phyloP scores from a whole-genome alignment of 495 filamentous ascomycete species.

The Jackrogersella multiformis region DNA sequence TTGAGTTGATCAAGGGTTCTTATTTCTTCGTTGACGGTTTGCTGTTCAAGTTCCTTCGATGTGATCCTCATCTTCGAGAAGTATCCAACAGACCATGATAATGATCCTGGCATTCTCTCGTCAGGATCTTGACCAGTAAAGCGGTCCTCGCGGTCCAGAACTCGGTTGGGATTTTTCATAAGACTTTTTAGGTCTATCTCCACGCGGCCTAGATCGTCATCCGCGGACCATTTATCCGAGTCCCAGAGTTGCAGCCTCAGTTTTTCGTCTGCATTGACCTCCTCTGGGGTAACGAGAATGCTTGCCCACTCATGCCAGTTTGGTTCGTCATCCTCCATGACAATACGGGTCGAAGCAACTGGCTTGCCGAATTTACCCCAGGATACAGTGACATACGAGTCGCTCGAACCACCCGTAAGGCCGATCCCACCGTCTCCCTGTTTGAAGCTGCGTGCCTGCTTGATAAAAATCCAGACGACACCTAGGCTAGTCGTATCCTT shows the following conservation, averaged over 20 bases:
- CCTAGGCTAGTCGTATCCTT: conserved; percentile 72
- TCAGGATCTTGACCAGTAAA: conserved; percentile 66
- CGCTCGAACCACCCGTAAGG: conserved; percentile 67
- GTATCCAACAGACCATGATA: conserved; percentile 76
- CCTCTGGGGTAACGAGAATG: conserved; percentile 71
- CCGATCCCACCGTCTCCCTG: conserved; percentile 68
- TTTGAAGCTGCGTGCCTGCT: conserved; percentile 70
- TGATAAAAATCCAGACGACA: conserved; percentile 70
- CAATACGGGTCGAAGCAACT: conserved; percentile 69
- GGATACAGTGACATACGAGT: conserved; percentile 74
- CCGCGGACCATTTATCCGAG: conserved; percentile 71
- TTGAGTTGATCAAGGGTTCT: conserved; percentile 63
- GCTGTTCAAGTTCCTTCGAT: conserved; percentile 60
- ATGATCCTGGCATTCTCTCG: conserved; percentile 74
- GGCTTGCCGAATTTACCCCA: conserved; percentile 82
- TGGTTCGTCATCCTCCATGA: conserved; percentile 68
- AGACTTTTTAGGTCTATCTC: conserved; percentile 71
- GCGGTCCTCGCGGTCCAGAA: conserved; percentile 66
- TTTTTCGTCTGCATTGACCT: conserved; percentile 76
- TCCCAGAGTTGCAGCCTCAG: conserved; percentile 77
- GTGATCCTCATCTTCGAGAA: conserved; percentile 70
- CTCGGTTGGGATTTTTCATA: conserved; percentile 64
- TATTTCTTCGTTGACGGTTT: conserved; percentile 62
- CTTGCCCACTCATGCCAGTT: conserved; percentile 74
- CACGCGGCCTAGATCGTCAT: conserved; percentile 76